Conservation (phyloP, 371 early-diverging fungal species). For the Mucor ambiguus region DNA sequence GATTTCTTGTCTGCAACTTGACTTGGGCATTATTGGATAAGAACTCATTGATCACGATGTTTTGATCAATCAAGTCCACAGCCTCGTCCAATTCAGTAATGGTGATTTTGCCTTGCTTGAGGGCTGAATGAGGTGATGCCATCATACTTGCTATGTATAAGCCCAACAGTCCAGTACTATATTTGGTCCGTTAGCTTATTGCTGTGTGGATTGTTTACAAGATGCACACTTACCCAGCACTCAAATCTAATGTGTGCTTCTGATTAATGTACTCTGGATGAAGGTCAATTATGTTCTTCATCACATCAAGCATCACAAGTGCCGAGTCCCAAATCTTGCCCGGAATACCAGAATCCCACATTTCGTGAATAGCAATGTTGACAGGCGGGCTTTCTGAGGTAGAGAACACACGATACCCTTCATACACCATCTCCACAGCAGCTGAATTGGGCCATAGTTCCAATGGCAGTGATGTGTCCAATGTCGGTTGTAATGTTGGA, state of each 20-base stretch:
- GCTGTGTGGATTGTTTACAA: neutral
- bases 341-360: constrained; percentile 61
- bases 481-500: neutral
- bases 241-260: constrained; percentile 56
- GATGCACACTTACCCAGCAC: constrained; percentile 48
- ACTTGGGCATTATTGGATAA: neutral
- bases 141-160: constrained; percentile 48
- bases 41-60: constrained; percentile 37
- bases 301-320: constrained; percentile 48
- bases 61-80: constrained; percentile 44
- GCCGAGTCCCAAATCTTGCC: constrained; percentile 74
- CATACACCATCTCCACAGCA: constrained; percentile 33
- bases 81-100: constrained; percentile 64
- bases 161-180: constrained; percentile 60
- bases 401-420: constrained; percentile 39
- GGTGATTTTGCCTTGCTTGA: constrained; percentile 24
- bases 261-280: constrained; percentile 37
- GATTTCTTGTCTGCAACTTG: constrained; percentile 20
- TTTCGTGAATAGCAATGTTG: constrained; percentile 54
- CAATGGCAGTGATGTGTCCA: constrained; percentile 19
- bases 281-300: constrained; percentile 31
- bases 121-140: constrained; percentile 16
- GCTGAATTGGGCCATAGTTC: constrained; percentile 33
- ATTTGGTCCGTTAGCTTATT: neutral
- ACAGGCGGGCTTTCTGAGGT: constrained; percentile 6